These are phyloP conservation scores for Pseudohalonectria lignicola DNA, from an alignment of 2,329 filamentous ascomycete genomes.

Conservation along the genomic window DNA sequence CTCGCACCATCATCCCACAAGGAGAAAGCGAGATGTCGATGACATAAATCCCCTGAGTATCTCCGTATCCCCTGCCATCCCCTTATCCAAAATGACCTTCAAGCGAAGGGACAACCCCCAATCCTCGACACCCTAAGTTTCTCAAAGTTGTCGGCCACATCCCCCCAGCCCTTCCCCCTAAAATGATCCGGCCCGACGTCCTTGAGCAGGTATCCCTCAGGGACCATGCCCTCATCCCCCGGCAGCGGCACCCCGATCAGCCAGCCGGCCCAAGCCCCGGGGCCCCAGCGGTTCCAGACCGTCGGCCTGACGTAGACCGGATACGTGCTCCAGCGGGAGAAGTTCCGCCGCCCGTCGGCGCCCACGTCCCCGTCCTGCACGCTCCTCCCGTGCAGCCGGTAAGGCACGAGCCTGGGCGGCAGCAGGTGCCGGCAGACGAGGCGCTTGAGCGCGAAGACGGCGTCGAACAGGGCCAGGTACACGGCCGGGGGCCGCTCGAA, in stretches of 20 bases:
- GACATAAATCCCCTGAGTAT: too few relatives aligned
- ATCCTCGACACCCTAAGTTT: not conserved
- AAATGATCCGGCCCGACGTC: conserved; percentile 52
- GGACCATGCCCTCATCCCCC: conserved; percentile 28
- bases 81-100: too few relatives aligned
- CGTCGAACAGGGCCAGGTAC: conserved; percentile 21
- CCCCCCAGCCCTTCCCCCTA: conserved; percentile 38
- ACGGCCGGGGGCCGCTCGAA: conserved; percentile 46
- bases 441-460: conserved; percentile 36
- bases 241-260: conserved; percentile 32
- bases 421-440: conserved; percentile 45
- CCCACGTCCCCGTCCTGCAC: not conserved
- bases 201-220: conserved; percentile 40
- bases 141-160: conserved; percentile 12
- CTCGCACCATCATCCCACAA: too few relatives aligned
- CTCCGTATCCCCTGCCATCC: too few relatives aligned
- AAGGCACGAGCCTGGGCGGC: conserved; percentile 41
- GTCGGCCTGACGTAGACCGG: conserved; percentile 55
- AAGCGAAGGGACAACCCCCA: conserved; percentile 3
- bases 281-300: conserved; percentile 52
- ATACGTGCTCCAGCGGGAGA: conserved; percentile 11
- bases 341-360: conserved; percentile 25
- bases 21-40: too few relatives aligned
- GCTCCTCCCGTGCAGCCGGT: conserved; percentile 7
- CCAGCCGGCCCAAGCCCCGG: conserved; percentile 34